Percentiles rank a stretch among this genome's conserved stretches.
Conservation (phyloP, 306 rosid species). For the Senna siamea region DNA sequence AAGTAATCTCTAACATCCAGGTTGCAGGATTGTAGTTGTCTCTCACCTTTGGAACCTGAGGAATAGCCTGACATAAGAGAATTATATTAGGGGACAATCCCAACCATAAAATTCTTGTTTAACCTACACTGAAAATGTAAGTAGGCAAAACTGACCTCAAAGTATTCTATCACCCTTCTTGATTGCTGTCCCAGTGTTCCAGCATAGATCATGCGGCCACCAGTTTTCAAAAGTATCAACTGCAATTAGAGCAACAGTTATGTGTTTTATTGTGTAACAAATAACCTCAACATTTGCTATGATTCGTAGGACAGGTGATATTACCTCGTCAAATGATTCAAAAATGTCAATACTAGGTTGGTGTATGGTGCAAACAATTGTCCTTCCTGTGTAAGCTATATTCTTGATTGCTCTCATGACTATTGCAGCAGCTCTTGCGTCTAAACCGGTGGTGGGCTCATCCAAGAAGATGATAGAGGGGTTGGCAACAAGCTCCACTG, state of each 20-base stretch:
- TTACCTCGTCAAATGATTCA: too few relatives aligned
- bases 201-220: background rate
- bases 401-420: slow-evolving; percentile 66
- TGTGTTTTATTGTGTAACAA: too few relatives aligned
- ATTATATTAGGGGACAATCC: background rate
- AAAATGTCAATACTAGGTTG: slow-evolving; percentile 47
- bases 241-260: background rate
- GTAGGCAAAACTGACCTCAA: slow-evolving; percentile 1
- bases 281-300: too few relatives aligned
- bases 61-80: slow-evolving; percentile 6
- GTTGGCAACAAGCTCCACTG: background rate
- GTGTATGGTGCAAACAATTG: slow-evolving; percentile 65
- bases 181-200: slow-evolving; percentile 57
- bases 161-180: slow-evolving; percentile 17
- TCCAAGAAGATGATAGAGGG: background rate
- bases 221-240: background rate
- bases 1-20: slow-evolving; percentile 15
- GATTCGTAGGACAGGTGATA: background rate
- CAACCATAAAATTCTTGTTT: background rate
- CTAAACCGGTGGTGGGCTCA: background rate
- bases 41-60: background rate
- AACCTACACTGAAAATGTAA: background rate
- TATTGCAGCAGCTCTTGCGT: slow-evolving; percentile 51
- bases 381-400: slow-evolving; percentile 54
- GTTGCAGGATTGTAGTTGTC: slow-evolving; percentile 13